Evolutionary conservation across 75 land plant genomes (phyloP).

Genomic region (Ceratopteris richardii): DNA sequence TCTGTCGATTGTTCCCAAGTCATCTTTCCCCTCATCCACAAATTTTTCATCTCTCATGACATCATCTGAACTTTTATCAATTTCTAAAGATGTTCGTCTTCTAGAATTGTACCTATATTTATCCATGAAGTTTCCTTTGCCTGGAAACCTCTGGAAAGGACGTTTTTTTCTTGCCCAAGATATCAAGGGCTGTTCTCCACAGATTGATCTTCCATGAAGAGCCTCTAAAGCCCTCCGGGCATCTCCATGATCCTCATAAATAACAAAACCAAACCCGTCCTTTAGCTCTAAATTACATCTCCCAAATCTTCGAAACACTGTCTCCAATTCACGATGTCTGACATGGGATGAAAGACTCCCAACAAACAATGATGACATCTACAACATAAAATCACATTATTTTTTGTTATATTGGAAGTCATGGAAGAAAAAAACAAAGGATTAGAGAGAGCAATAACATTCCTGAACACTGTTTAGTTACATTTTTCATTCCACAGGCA

Average conservation of each 20-base stretch:
- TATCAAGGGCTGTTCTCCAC: conserved; percentile 41
- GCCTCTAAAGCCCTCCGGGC: conserved; percentile 42
- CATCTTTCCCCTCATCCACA: conserved; percentile 3
- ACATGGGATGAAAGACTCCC: conserved; percentile 37
- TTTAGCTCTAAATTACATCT: conserved; percentile 29
- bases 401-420: no score
- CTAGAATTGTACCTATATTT: conserved; percentile 3
- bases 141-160: conserved; percentile 16
- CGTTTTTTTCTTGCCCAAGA: conserved; percentile 47
- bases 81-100: not conserved
- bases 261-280: conserved; percentile 49
- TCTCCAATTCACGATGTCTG: conserved; percentile 33
- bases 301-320: conserved; percentile 41
- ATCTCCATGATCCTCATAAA: conserved; percentile 38
- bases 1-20: conserved; percentile 8
- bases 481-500: no score
- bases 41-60: not conserved
- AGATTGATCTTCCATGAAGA: conserved; percentile 36
- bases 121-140: conserved; percentile 11
- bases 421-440: no score
- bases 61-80: not conserved
- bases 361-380: conserved; percentile 49
- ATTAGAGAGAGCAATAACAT: no score
- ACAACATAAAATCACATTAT: conserved; percentile 12
- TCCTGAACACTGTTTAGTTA: no score